Base-by-base conservation (phyloP, 78 protist genomes). In the Dictyostelium brefeldianum region DNA sequence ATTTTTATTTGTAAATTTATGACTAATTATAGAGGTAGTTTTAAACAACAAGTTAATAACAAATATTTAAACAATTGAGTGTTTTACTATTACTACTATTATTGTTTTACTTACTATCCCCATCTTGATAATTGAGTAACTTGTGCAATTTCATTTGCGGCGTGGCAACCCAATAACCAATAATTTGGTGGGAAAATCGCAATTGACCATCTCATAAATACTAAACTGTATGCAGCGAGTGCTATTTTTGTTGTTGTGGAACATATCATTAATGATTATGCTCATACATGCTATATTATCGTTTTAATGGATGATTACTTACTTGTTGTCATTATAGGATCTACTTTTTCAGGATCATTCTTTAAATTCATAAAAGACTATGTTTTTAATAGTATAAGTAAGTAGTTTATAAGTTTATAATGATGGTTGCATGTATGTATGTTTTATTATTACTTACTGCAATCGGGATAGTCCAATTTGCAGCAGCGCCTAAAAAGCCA, bases 391-490 rank as follows among this genome's bases (percentile, higher is more conserved):
- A 18, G 15, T 14, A 71, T 46, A 4, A 14, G 48, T 31, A 36
- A 36, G 2, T 2, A 1, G 2, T 3, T 36, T 36, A 36, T 36
- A 36, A 20, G n/a, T 20, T 15, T 15, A 15, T 17, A 54, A 54
- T 17, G n/a, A n/a, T n/a, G n/a, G n/a, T n/a, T n/a, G n/a, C n/a
- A n/a, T 0, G 62, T 54, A 54, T 3, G n/a, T 46, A 43, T 3
- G 8, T 25, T 79, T 7, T 31, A 31, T 27, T 4, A 59, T 36
- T 27, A 85, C 92, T 57, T 85, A 85, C 92, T 47, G 92, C 92
- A 50, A 85, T 85, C 18, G 92, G 92, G 22, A 85, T 85, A 4
- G 92, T 75, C 92, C 92, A 85, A 77, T 85, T 85, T n/a, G 92
- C 92, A 48, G 92, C 92, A 22, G 92, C 92, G 20, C 92, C 92